Evolutionary conservation across 768 basidiomycete genomes (phyloP), one percentile per base, ranked within the genome.

Genomic region (Asterophora lycoperdoides): DNA sequence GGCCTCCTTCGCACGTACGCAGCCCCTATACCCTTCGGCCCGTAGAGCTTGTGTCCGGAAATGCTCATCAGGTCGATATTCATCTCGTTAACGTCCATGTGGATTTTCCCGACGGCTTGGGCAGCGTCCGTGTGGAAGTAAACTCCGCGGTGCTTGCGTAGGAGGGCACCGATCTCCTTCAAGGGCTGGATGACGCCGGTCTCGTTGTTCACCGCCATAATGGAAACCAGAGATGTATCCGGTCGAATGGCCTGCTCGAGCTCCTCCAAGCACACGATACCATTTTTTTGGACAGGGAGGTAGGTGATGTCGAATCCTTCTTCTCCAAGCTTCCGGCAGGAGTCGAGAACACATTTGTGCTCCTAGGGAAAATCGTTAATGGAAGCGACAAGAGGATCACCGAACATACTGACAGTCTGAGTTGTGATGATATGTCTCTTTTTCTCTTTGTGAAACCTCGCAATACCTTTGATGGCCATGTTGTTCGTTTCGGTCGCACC

Each of bases 141-240:
- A 14, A 95, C 78, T 11, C 93, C 92, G 51, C 89, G 85, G 63
- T 95, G 85, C 68, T 90, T 88, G 62, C 86, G 85, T 28, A 88
- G 64, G 30, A 95, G 77, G 2, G 81, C 80, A 26, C 95, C 95
- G 48, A 99, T 99, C 64, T 97, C 93, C 63, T 90, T 87, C 54
- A 98, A 76, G 2, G 96, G 96, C 63, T 98, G 96, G 47, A 99
- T 96, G 55, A 97, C 94, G 18, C 96, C 96, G 4, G 93, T 98
- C 71, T 99, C 96, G 68, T 99, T 99, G 74, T 99, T 99, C 51
- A 99, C 96, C 14, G 89, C 81, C 96, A 99, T 99, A 64, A 99
- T 85, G 10, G 93, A 95, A 38, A 99, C 84, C n/a, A 98, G 72
- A 1, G 89, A 89, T 10, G 92, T 93, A 52, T 93, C 92, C 8